Base-by-base conservation (phyloP, 1,139 yeast species). In the Geotrichum cucujoidarum region DNA sequence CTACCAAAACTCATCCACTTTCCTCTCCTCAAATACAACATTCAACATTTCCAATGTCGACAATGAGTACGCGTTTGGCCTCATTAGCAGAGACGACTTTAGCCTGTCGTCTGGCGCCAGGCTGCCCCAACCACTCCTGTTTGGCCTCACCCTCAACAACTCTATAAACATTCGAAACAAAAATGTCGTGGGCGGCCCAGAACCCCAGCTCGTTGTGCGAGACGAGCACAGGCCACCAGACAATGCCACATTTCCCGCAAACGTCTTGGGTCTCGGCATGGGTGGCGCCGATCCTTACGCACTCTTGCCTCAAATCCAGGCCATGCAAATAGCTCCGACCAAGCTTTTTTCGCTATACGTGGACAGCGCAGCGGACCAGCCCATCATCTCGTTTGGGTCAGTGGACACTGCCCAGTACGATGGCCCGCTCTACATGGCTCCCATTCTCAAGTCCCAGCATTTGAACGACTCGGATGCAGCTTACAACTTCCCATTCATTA, bases 401-500 rank as follows among this genome's bases (percentile, higher is more conserved):
- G 55, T 59, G 11, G 60, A 59, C 41, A 45, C 56, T 5, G 32
- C 56, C 3, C 41, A 38, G 14, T 55, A 40, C 39, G 32, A 36
- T 17, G 59, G 53, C n/a, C 42, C 51, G n/a, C 48, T 59, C 24
- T 53, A 51, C 40, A 49, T 57, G 40, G 33, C 54, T n/a, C 58
- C 60, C 13, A 55, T 55, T 50, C 48, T 53, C 18, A 24, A 37
- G 4, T 20, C 17, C 35, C 17, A 21, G 29, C 18, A 20, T 22
- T 8, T 29, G 2, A 24, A n/a, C 7, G 54, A 56, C 30, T 62
- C 62, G 1, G 45, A 60, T 25, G 61, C 73, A 31, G 60, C 61
- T 17, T 27, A 22, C 18, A 25, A 46, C 25, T 55, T 50, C 51
- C 94, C 92, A 1, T 75, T 80, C 18, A 61, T 84, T 3, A 78